Evolutionary conservation across 805 yeast species (phyloP), one percentile per base, ranked within the genome.

Genomic region (Schwanniomyces occidentalis): DNA sequence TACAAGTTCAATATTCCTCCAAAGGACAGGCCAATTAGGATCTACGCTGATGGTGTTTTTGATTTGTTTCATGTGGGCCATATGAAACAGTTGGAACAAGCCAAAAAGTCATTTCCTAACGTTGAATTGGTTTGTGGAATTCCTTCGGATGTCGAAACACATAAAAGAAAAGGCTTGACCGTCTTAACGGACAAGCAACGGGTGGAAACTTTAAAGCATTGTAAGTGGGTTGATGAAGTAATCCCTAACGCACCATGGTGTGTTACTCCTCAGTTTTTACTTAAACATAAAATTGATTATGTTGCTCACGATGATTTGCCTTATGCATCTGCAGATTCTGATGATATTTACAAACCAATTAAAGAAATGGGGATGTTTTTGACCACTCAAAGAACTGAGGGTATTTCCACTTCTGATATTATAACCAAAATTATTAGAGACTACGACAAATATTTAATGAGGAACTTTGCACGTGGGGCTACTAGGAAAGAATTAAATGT

Each of bases 31-130:
- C 90, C 96, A 1, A 79, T 93, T 18, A 75, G 99, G 41, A 78
- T 93, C n/a, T 93, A 93, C 58, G 99, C 99, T 5, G 99, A 93
- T 63, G 99, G 99, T 34, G 96, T 93, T 13, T 93, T 93, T 68
- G 99, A 93, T 63, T 67, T 93, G 43, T 93, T 93, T 66, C 99
- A 93, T 62, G 60, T 93, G 53, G 99, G 99, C 16, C 99, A 93
- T 58, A 93, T 93, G 99, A 80, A 89, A 54, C 99, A 93, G 61
- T 71, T 93, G 49, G 98, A 93, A 56, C 99, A 93, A 64, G 91
- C 98, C 49, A 91, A 93, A 52, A 90, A 91, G 58, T 78, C 95
- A 10, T 80, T 93, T 43, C 84, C 86, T 8, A 87, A 87, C 49
- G 95, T 85, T 20, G 74, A 78, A 37, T 71, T 93, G 51, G 89